Evolutionary conservation across 2,329 filamentous ascomycete species (phyloP).

Genomic region (Tolypocladium endophyticum): DNA sequence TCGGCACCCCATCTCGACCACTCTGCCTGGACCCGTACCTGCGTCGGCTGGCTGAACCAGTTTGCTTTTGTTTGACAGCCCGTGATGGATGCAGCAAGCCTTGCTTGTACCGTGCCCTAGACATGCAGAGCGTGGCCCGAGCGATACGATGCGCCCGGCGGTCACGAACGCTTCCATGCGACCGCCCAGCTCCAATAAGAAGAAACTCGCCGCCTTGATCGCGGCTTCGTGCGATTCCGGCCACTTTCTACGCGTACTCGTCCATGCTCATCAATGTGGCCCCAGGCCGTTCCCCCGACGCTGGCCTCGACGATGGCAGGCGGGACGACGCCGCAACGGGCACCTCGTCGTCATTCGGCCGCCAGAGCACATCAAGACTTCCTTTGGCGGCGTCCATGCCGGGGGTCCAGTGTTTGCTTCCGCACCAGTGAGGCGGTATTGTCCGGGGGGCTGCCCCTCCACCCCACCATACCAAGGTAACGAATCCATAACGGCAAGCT

Average conservation of each 20-base stretch:
- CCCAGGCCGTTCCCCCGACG: not conserved
- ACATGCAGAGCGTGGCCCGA: not conserved
- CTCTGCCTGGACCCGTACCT: slow-evolving; percentile 3
- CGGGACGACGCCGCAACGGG: not conserved
- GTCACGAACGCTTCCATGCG: not conserved
- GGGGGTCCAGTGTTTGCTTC: not conserved
- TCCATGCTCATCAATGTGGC: not conserved
- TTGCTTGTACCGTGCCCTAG: slow-evolving; percentile 2
- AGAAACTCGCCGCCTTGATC: not conserved
- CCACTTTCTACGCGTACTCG: not conserved
- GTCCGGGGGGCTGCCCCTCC: not conserved
- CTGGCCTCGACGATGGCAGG: not conserved
- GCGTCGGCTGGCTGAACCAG: not conserved
- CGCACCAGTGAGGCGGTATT: not conserved
- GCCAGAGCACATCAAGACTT: not conserved
- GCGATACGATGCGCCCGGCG: not conserved
- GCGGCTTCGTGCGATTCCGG: not conserved
- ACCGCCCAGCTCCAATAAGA: not conserved
- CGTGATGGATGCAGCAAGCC: not conserved
- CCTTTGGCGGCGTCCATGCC: not conserved
- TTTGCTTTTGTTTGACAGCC: slow-evolving; percentile 1
- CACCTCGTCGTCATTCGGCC: not conserved
- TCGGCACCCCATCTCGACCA: not conserved
- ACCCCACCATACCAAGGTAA: not conserved
- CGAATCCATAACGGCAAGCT: not conserved